Evolutionary conservation across 2,329 filamentous ascomycete genomes (phyloP).

Genomic region (Alternaria novae-zelandiae): DNA sequence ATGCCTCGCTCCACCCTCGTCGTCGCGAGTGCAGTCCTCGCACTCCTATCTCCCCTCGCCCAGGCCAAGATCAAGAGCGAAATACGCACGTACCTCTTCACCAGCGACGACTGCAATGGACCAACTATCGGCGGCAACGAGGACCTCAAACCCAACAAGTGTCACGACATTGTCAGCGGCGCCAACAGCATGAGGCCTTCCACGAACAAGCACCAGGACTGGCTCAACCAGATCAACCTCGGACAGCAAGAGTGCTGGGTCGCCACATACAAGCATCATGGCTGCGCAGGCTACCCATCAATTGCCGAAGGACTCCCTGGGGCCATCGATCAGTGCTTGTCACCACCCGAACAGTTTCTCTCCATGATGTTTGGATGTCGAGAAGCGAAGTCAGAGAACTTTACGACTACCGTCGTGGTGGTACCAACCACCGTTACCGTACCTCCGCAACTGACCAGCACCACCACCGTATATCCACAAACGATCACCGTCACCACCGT

Average conservation of each 20-base stretch:
- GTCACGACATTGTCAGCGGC: slow-evolving; percentile 18
- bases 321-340: slow-evolving; percentile 13
- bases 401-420: not conserved
- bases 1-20: slow-evolving; percentile 20
- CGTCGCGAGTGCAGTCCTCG: slow-evolving; percentile 21
- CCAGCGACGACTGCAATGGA: slow-evolving; percentile 21
- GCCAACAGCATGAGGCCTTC: slow-evolving; percentile 23
- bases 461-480: no score
- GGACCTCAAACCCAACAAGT: slow-evolving; percentile 28
- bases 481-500: no score
- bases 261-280: slow-evolving; percentile 13
- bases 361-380: slow-evolving; percentile 27
- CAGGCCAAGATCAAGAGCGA: slow-evolving; percentile 21
- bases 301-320: not conserved
- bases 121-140: slow-evolving; percentile 15
- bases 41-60: slow-evolving; percentile 14
- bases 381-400: not conserved
- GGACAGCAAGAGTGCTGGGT: slow-evolving; percentile 17
- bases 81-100: slow-evolving; percentile 24
- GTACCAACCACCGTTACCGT: not conserved
- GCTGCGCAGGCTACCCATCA: slow-evolving; percentile 13
- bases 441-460: no score
- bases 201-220: slow-evolving; percentile 5
- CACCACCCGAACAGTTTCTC: not conserved
- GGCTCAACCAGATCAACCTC: slow-evolving; percentile 20